Conservation (phyloP, 768 basidiomycete species). For the Termitomyces sp. region DNA sequence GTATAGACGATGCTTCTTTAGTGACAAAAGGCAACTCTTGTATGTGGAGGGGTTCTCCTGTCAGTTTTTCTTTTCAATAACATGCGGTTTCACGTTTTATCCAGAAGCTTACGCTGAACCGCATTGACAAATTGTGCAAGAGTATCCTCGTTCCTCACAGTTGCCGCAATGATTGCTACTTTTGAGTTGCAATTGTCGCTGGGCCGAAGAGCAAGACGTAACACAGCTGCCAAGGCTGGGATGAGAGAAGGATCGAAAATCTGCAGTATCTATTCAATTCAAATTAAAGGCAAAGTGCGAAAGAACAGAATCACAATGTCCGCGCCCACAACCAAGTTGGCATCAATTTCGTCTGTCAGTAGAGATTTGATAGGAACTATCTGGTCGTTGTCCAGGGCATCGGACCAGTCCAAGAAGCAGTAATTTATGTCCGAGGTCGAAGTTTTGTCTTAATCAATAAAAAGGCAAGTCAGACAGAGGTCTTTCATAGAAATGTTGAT, state of each 20-base stretch:
- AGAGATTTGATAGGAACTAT: conserved; percentile 20
- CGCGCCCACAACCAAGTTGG: conserved; percentile 65
- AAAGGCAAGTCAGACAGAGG: neutral
- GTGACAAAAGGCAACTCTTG: conserved; percentile 20
- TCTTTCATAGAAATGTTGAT: conserved; percentile 11
- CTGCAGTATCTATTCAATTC: conserved; percentile 25
- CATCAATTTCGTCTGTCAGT: conserved; percentile 35
- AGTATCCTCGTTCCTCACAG: conserved; percentile 54
- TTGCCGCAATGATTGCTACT: conserved; percentile 43
- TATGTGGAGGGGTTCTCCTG: conserved; percentile 15
- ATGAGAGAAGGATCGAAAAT: conserved; percentile 65
- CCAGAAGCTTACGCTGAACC: conserved; percentile 22
- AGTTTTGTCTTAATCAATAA: conserved; percentile 42
- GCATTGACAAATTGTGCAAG: conserved; percentile 35
- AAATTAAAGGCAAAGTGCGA: neutral
- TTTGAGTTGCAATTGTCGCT: conserved; percentile 8
- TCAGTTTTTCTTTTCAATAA: conserved; percentile 15
- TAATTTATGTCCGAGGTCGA: conserved; percentile 39
- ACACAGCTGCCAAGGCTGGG: conserved; percentile 45
- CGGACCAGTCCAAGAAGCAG: conserved; percentile 59
- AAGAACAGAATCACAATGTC: conserved; percentile 43
- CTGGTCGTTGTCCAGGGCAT: conserved; percentile 36
- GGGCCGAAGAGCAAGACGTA: conserved; percentile 37
- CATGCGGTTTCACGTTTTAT: neutral
- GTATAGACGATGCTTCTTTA: conserved; percentile 16